Percentiles rank a stretch among this genome's conserved stretches.
phyloP scores from a whole-genome alignment of 306 rosid species.

The Luffa aegyptiaca region DNA sequence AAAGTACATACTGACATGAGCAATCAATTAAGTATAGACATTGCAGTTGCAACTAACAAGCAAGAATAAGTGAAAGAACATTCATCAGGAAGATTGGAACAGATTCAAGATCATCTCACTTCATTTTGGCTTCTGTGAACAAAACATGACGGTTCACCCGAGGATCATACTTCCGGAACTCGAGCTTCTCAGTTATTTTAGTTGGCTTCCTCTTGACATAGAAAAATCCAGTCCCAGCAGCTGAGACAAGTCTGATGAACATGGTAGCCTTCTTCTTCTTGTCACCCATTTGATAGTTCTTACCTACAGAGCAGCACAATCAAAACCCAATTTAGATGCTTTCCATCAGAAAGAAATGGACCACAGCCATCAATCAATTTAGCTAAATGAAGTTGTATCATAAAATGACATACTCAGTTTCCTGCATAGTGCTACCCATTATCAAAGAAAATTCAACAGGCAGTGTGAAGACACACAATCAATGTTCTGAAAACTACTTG shows the following conservation, averaged over 20 bases:
- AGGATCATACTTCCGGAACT: slow-evolving; percentile 80
- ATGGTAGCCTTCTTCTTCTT: slow-evolving; percentile 80
- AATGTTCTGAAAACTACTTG: background rate
- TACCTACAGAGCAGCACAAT: background rate
- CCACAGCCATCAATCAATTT: background rate
- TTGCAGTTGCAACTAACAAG: background rate
- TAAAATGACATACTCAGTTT: background rate
- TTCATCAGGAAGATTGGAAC: background rate
- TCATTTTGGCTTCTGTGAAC: slow-evolving; percentile 92
- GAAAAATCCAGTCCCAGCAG: slow-evolving; percentile 94
- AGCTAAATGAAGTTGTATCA: background rate
- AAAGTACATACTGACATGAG: background rate
- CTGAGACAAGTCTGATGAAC: slow-evolving; percentile 75
- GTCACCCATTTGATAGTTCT: slow-evolving; percentile 47
- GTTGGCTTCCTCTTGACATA: slow-evolving; percentile 90
- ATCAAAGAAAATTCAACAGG: background rate
- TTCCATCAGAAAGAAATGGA: background rate
- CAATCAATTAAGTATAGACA: background rate
- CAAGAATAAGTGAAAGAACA: background rate
- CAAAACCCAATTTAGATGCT: background rate
- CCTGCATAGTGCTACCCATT: background rate
- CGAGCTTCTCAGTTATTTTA: slow-evolving; percentile 69
- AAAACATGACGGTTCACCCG: slow-evolving; percentile 83
- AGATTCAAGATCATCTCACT: slow-evolving; percentile 27
- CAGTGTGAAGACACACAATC: background rate